Evolutionary conservation across 768 basidiomycete species (phyloP).

Genomic region (Suillus spraguei): DNA sequence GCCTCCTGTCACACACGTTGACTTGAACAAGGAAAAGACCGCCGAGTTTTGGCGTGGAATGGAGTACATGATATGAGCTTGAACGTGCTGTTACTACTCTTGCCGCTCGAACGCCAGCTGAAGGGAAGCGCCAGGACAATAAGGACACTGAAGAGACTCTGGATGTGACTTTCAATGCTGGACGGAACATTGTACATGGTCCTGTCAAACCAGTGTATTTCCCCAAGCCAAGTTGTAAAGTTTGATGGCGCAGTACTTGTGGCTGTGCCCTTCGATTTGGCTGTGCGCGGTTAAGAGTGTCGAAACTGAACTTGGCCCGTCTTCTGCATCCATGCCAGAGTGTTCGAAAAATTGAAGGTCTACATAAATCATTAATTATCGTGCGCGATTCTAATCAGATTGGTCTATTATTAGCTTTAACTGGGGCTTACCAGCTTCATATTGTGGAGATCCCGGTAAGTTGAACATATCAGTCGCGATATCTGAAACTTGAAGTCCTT

Average conservation of each 20-base stretch:
- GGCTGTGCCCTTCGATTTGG: background rate
- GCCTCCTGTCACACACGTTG: constrained; percentile 9
- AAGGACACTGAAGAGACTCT: constrained; percentile 4
- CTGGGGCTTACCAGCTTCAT: background rate
- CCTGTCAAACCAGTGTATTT: constrained; percentile 9
- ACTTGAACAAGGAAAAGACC: constrained; percentile 14
- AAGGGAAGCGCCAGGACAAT: background rate
- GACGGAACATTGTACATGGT: constrained; percentile 59
- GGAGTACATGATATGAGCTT: constrained; percentile 4
- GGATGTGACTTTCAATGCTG: constrained; percentile 20
- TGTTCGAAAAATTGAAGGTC: background rate
- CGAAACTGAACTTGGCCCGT: background rate
- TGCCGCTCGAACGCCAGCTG: background rate
- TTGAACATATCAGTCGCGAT: background rate
- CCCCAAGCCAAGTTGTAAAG: background rate
- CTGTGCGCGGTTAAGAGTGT: no score
- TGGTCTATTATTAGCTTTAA: background rate
- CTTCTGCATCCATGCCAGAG: background rate
- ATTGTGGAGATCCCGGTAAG: background rate
- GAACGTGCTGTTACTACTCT: background rate
- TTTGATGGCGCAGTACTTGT: background rate
- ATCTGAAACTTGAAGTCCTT: background rate
- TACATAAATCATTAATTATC: background rate
- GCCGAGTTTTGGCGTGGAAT: constrained; percentile 9
- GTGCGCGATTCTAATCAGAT: background rate